phyloP scores from a whole-genome alignment of 495 filamentous ascomycete genomes.

The Podospora didyma region DNA sequence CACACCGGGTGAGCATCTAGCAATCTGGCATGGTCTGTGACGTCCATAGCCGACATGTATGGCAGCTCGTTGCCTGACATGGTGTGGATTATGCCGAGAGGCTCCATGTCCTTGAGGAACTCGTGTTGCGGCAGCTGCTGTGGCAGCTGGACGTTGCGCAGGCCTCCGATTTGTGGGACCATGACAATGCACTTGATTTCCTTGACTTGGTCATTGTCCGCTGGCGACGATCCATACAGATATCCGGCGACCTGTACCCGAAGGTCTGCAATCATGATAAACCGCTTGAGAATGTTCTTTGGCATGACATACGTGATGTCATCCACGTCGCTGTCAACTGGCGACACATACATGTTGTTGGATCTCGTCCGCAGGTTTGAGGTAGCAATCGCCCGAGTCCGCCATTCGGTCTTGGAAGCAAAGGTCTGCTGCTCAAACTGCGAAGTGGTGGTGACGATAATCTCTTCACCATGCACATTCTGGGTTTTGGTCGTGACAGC shows the following conservation, averaged over 20 bases:
- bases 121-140: constrained; percentile 93
- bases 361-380: constrained; percentile 91
- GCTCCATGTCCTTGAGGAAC: constrained; percentile 81
- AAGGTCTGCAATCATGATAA: constrained; percentile 97
- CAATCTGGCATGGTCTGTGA: constrained; percentile 85
- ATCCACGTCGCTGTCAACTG: constrained; percentile 77
- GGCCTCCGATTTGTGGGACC: constrained; percentile 93
- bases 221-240: constrained; percentile 87
- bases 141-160: constrained; percentile 85
- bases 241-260: constrained; percentile 95
- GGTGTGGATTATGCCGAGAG: constrained; percentile 93
- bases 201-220: constrained; percentile 95
- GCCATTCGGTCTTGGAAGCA: constrained; percentile 98
- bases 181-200: constrained; percentile 95
- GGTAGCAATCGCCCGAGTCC: constrained; percentile 92
- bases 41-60: constrained; percentile 93
- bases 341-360: constrained; percentile 98
- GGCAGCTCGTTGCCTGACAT: constrained; percentile 89
- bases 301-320: constrained; percentile 96
- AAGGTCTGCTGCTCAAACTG: constrained; percentile 97
- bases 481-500: constrained; percentile 98
- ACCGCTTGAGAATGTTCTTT: constrained; percentile 96
- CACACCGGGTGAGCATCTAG: constrained; percentile 79
- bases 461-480: constrained; percentile 96
- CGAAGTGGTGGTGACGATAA: constrained; percentile 96